phyloP scores from a whole-genome alignment of 106 monocot species.

The Chionographis japonica region DNA sequence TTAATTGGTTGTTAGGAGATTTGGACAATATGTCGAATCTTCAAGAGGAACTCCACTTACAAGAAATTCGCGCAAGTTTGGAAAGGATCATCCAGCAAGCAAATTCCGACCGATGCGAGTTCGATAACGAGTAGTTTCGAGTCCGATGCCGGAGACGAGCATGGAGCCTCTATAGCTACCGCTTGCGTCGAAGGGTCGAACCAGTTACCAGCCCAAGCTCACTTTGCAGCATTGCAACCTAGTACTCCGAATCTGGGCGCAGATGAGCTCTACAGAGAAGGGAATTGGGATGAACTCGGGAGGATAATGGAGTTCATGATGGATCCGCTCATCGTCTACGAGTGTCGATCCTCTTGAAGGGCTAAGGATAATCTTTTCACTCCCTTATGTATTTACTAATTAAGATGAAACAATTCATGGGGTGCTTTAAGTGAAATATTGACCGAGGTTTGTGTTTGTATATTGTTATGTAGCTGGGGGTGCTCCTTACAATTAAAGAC shows the following conservation, averaged over 20 bases:
- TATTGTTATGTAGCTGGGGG: no score
- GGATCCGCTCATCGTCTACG: constrained; percentile 22
- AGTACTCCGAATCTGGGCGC: constrained; percentile 2
- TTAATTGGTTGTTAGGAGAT: constrained; percentile 43
- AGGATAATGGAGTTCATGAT: constrained; percentile 44
- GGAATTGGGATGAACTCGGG: constrained; percentile 76
- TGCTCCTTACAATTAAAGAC: no score
- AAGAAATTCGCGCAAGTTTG: constrained; percentile 18
- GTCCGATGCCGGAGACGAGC: constrained; percentile 40
- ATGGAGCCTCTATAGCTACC: neutral
- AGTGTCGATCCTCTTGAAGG: constrained; percentile 18
- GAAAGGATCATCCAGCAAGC: constrained; percentile 10
- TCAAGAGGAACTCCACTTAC: constrained; percentile 47
- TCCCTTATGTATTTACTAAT: no score
- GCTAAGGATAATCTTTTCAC: constrained; percentile 11
- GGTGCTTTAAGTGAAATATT: no score
- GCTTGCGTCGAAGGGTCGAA: constrained; percentile 19
- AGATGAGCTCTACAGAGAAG: constrained; percentile 20
- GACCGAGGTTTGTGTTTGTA: no score
- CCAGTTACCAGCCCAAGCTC: constrained; percentile 9
- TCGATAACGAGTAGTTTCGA: constrained; percentile 52
- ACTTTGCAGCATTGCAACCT: neutral
- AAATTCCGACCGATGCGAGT: constrained; percentile 21
- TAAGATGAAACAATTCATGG: no score
- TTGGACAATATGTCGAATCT: constrained; percentile 83